A percentile compares a stretch with the other conserved stretches of the same genome.
Evolutionary conservation across 1,139 yeast species (phyloP).

Genomic region (Magnusiomyces ingens): DNA sequence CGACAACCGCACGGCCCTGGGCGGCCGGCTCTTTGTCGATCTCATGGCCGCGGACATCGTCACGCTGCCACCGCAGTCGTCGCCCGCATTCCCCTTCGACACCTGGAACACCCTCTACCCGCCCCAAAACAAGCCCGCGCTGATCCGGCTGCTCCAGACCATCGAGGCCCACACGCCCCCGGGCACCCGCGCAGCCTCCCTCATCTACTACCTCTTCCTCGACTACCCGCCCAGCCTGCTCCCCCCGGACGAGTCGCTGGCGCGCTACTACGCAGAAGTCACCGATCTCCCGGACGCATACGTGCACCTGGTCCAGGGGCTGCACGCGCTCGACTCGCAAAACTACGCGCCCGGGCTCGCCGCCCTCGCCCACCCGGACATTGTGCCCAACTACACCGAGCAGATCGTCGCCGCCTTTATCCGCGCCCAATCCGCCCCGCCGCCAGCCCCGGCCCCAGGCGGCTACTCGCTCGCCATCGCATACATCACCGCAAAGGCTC

Average conservation of each 20-base stretch:
- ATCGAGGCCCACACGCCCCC: slow-evolving; percentile 1
- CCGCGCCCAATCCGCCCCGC: slow-evolving; percentile 2
- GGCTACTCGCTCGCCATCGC: slow-evolving; percentile 17
- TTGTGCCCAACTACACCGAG: slow-evolving; percentile 20
- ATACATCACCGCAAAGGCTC: slow-evolving; percentile 20
- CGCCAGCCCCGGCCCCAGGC: not conserved
- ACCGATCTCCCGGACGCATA: slow-evolving; percentile 24
- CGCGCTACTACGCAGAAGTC: slow-evolving; percentile 28
- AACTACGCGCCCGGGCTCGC: slow-evolving; percentile 19
- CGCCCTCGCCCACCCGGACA: slow-evolving; percentile 23
- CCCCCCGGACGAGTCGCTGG: slow-evolving; percentile 20
- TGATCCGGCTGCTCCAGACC: slow-evolving; percentile 6
- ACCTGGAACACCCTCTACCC: slow-evolving; percentile 8
- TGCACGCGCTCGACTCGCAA: slow-evolving; percentile 23
- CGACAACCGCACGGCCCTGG: slow-evolving; percentile 15
- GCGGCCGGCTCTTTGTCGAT: slow-evolving; percentile 25
- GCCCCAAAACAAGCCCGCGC: slow-evolving; percentile 5
- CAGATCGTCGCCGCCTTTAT: slow-evolving; percentile 20
- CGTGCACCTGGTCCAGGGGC: slow-evolving; percentile 22
- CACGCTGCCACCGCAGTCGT: slow-evolving; percentile 3
- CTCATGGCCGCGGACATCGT: slow-evolving; percentile 21
- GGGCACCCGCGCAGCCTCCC: slow-evolving; percentile 15
- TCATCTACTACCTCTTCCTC: slow-evolving; percentile 27
- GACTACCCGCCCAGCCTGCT: slow-evolving; percentile 23
- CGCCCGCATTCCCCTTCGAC: not conserved